Conservation (phyloP, 331 rosid genomes). For the Malus hybrid region DNA sequence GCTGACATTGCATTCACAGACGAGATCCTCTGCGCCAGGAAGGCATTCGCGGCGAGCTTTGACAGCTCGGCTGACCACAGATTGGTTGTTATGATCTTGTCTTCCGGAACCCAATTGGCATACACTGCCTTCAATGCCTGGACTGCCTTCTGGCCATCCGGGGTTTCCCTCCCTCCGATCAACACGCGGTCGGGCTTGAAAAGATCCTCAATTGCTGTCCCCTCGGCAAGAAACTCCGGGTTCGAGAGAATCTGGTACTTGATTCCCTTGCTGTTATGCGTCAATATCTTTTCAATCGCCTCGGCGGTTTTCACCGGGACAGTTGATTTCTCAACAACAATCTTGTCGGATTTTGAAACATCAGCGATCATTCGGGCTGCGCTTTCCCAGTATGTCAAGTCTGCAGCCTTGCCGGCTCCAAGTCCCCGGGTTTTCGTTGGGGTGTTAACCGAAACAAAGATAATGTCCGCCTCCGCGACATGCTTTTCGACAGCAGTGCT, state of each 20-base stretch:
- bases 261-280: conserved; percentile 35
- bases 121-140: conserved; percentile 40
- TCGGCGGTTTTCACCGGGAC: conserved; percentile 62
- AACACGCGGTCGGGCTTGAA: conserved; percentile 47
- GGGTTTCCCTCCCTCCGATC: conserved; percentile 47
- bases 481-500: conserved; percentile 58
- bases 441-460: conserved; percentile 60
- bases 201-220: conserved; percentile 56
- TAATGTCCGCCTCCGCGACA: conserved; percentile 52
- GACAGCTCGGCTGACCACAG: conserved; percentile 66
- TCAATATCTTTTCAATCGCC: conserved; percentile 44
- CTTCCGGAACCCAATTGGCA: conserved; percentile 63
- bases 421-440: conserved; percentile 55
- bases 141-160: conserved; percentile 40
- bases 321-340: conserved; percentile 66
- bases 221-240: conserved; percentile 67
- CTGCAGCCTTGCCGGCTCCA: conserved; percentile 69
- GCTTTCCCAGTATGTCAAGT: conserved; percentile 63
- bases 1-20: conserved; percentile 71
- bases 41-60: conserved; percentile 70
- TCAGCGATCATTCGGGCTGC: conserved; percentile 58
- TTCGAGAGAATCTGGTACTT: conserved; percentile 45
- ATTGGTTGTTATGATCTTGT: conserved; percentile 48
- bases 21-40: conserved; percentile 65
- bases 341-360: conserved; percentile 44